A percentile compares a stretch with the other conserved stretches of the same genome.
phyloP scores from a whole-genome alignment of 2,329 filamentous ascomycete genomes.

The Scytalidium lignicola region DNA sequence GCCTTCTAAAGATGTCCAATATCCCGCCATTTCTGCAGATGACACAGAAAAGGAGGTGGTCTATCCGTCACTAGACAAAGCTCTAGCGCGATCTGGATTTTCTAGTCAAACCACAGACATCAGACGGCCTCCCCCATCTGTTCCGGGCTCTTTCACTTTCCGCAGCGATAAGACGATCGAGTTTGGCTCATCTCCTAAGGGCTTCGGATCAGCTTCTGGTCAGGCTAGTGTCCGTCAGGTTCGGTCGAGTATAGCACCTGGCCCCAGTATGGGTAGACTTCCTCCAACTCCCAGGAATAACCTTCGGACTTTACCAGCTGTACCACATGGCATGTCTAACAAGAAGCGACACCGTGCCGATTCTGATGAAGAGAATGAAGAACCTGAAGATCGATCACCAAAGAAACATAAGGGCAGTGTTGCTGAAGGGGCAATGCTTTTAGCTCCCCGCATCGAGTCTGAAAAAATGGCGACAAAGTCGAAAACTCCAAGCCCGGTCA shows the following conservation, averaged over 20 bases:
- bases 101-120: constrained; percentile 8
- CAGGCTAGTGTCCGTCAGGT: constrained; percentile 58
- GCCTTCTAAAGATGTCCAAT: constrained; percentile 35
- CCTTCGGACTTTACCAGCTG: constrained; percentile 33
- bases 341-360: constrained; percentile 60
- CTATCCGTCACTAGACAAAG: constrained; percentile 24
- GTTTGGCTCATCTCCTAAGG: constrained; percentile 42
- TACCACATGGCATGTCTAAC: constrained; percentile 58
- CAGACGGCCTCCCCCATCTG: constrained; percentile 26
- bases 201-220: constrained; percentile 53
- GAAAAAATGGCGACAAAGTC: constrained; percentile 19
- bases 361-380: constrained; percentile 51
- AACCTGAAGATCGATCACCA: constrained; percentile 42
- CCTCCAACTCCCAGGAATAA: constrained; percentile 54
- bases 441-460: constrained; percentile 23
- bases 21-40: constrained; percentile 46
- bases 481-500: constrained; percentile 40
- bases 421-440: constrained; percentile 22
- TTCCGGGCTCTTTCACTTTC: constrained; percentile 59
- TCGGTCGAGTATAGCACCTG: constrained; percentile 43
- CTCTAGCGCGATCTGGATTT: constrained; percentile 19
- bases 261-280: constrained; percentile 51
- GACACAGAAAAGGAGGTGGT: constrained; percentile 12
- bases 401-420: constrained; percentile 50
- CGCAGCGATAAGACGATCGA: constrained; percentile 60